Evolutionary conservation across 2,329 filamentous ascomycete species (phyloP), one percentile per base, ranked within the genome.

Genomic region (Botrytis deweyae): DNA sequence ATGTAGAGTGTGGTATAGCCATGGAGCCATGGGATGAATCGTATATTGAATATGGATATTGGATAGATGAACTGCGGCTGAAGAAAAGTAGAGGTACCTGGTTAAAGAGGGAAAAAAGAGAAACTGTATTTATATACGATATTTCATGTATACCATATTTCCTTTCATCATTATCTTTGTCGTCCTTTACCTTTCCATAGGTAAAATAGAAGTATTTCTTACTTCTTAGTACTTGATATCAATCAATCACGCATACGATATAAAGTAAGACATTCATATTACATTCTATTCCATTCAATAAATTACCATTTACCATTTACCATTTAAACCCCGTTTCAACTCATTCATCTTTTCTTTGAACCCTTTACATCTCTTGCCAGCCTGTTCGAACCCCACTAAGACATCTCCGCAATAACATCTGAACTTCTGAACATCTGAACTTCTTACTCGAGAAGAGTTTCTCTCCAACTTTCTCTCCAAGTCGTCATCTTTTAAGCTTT

Each of bases 371-470:
- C 44, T 68, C 62, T 58, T 68, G 71, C 71, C 71, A 72, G 63
- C 52, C 71, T 72, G 71, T 72, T 72, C 71, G 40, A 72, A 52
- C 71, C 71, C 71, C 71, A 72, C 71, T 25, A 71, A 72, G 64
- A 58, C 22, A 72, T 72, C 63, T 67, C 70, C 62, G 70, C 70
- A 67, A 67, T 33, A 66, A 67, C 65, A 22, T 55, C n/a, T 42
- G 40, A 42, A 40, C 40, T 40, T 40, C 38, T 40, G 38, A 40
- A 42, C 20, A 33, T 68, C 66, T 33, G 65, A 67, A 67, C 66
- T 38, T 68, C 66, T 33, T 44, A 29, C 55, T 68, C 40, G 62
- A 68, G 67, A 72, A 55, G 71, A 72, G 63, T 61, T 42, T 33
- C 63, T 72, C 36, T 49, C 67, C 33, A 61, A 25, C 18, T 10